Conservation (phyloP, 306 rosid species). For the Argentina anserina region DNA sequence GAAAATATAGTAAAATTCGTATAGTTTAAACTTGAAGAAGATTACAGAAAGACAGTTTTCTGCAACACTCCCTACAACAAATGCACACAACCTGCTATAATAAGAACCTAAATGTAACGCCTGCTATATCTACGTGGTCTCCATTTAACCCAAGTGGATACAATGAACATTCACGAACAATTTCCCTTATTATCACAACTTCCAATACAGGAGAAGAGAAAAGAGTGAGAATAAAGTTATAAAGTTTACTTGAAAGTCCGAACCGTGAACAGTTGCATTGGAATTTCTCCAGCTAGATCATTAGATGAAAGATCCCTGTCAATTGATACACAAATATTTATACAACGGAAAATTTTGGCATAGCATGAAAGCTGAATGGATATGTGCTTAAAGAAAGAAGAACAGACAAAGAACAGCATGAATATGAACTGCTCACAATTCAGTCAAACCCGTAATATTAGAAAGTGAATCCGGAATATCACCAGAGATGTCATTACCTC, state of each 20-base stretch:
- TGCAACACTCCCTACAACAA: not conserved
- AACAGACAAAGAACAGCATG: conserved; percentile 13
- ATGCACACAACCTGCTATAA: not conserved
- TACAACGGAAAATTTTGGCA: not conserved
- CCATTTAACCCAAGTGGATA: not conserved
- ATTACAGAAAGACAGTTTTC: not conserved
- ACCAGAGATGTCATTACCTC: conserved; percentile 44
- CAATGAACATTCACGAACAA: not conserved
- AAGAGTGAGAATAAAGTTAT: conserved; percentile 12
- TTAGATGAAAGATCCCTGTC: conserved; percentile 88
- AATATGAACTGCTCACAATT: conserved; percentile 31
- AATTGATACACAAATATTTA: conserved; percentile 6
- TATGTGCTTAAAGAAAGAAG: conserved; percentile 2
- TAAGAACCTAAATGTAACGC: not conserved
- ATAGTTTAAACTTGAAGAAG: not conserved
- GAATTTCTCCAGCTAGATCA: conserved; percentile 66
- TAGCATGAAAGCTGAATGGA: conserved; percentile 18
- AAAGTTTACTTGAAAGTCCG: conserved; percentile 57
- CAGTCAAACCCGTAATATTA: conserved; percentile 35
- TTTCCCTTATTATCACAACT: not conserved
- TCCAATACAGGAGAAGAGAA: not conserved
- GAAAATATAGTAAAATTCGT: not conserved
- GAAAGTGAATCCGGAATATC: conserved; percentile 39
- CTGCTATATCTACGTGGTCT: not conserved
- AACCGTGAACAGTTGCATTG: conserved; percentile 58